Conservation (phyloP, 2,329 filamentous ascomycete genomes). For the Xylariomycetidae sp. region DNA sequence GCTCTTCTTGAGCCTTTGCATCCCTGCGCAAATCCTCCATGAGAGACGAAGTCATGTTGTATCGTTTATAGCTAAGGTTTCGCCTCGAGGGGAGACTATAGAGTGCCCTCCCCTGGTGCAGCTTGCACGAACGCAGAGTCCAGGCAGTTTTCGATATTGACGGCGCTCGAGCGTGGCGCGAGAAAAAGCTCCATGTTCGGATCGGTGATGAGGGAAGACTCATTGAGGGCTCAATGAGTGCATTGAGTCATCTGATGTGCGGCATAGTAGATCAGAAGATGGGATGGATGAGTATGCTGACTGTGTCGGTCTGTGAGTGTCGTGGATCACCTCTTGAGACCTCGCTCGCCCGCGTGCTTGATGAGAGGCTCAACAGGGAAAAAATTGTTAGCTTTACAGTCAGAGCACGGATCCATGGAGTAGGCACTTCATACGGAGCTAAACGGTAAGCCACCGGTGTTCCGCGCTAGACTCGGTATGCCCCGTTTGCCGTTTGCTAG, state of each 20-base stretch:
- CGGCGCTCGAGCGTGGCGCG: constrained; percentile 14
- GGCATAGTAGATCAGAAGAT: no score
- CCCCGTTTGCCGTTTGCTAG: no score
- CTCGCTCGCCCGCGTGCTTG: no score
- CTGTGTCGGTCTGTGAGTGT: not conserved
- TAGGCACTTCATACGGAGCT: not conserved
- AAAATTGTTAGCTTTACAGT: no score
- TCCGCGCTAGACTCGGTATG: no score
- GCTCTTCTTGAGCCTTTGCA: constrained; percentile 11
- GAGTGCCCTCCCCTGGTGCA: no score
- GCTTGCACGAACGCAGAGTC: no score
- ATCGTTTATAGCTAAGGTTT: constrained; percentile 11
- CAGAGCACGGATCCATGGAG: no score
- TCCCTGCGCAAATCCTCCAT: constrained; percentile 12
- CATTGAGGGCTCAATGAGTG: constrained; percentile 15
- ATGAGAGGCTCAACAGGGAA: no score
- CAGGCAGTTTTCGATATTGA: constrained; percentile 5
- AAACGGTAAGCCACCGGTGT: no score
- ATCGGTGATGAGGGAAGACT: constrained; percentile 13
- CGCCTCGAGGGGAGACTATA: constrained; percentile 1
- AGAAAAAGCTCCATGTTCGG: constrained; percentile 24
- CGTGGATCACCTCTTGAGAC: no score
- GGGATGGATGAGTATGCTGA: no score
- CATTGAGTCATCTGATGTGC: constrained; percentile 7
- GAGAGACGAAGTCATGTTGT: constrained; percentile 19